Percentiles rank a stretch among this genome's conserved stretches.
Conservation (phyloP, 1,284 basidiomycete species). For the Xanthoconium separans region DNA sequence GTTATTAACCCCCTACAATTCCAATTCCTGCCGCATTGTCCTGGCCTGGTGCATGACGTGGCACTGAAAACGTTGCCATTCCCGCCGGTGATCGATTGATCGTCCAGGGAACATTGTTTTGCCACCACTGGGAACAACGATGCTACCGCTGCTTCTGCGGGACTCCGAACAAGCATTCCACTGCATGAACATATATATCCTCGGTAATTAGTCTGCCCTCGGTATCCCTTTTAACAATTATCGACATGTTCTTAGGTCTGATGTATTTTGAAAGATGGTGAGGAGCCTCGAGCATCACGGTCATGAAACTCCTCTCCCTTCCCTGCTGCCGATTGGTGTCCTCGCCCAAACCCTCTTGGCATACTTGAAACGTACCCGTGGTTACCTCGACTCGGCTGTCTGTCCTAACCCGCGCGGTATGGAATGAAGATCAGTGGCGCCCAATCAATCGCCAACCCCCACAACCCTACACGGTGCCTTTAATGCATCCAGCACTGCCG, state of each 20-base stretch:
- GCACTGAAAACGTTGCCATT: slow-evolving; percentile 1
- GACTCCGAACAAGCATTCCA: background rate
- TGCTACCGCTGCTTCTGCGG: background rate
- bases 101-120: background rate
- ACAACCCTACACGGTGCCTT: slow-evolving; percentile 16
- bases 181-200: background rate
- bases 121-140: background rate
- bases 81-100: slow-evolving; percentile 5
- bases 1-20: background rate
- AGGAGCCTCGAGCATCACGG: background rate
- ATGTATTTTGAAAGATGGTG: background rate
- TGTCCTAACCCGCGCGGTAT: slow-evolving; percentile 2
- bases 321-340: background rate
- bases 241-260: background rate
- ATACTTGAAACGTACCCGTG: background rate
- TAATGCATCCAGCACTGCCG: slow-evolving; percentile 6
- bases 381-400: slow-evolving; percentile 5
- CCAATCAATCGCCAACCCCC: slow-evolving; percentile 3
- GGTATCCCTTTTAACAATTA: background rate
- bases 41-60: background rate
- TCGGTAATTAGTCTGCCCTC: background rate
- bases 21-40: background rate
- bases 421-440: background rate
- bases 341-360: background rate
- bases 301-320: background rate